Percentiles rank a stretch among this genome's conserved stretches.
Conservation (phyloP, 2,329 filamentous ascomycete genomes). For the Fonsecaea erecta region DNA sequence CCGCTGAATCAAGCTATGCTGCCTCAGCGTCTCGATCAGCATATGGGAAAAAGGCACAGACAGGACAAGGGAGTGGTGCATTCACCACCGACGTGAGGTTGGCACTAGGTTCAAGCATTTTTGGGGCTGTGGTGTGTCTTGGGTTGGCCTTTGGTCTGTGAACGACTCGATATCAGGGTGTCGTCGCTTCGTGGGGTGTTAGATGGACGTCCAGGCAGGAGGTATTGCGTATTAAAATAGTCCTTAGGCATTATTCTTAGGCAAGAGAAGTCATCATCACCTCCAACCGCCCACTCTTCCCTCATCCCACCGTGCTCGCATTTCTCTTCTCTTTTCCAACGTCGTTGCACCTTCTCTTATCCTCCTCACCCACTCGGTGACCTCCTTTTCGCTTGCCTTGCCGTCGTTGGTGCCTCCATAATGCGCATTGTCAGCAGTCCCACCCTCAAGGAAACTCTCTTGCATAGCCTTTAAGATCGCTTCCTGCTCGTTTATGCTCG, state of each 20-base stretch:
- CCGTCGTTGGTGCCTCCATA: slow-evolving; percentile 48
- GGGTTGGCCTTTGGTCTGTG: slow-evolving; percentile 14
- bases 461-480: slow-evolving; percentile 79
- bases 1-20: slow-evolving; percentile 14
- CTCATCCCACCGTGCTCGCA: slow-evolving; percentile 94
- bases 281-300: slow-evolving; percentile 94
- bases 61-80: not conserved
- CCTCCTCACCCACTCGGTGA: slow-evolving; percentile 79
- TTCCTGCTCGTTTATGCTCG: slow-evolving; percentile 81
- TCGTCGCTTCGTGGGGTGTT: not conserved
- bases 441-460: slow-evolving; percentile 84
- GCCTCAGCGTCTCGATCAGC: slow-evolving; percentile 15
- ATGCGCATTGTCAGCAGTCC: slow-evolving; percentile 43
- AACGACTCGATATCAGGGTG: not conserved
- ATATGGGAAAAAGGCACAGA: not conserved
- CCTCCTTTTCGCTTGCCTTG: slow-evolving; percentile 76
- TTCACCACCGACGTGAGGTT: not conserved
- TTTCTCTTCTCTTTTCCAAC: slow-evolving; percentile 79
- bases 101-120: slow-evolving; percentile 16
- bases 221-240: slow-evolving; percentile 12
- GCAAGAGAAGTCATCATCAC: slow-evolving; percentile 49
- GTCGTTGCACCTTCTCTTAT: slow-evolving; percentile 80
- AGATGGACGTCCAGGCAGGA: slow-evolving; percentile 2
- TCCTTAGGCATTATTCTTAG: slow-evolving; percentile 18
- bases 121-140: slow-evolving; percentile 18